A percentile compares a stretch with the other conserved stretches of the same genome.
Conservation (phyloP, 331 rosid genomes). For the Telfairia occidentalis region DNA sequence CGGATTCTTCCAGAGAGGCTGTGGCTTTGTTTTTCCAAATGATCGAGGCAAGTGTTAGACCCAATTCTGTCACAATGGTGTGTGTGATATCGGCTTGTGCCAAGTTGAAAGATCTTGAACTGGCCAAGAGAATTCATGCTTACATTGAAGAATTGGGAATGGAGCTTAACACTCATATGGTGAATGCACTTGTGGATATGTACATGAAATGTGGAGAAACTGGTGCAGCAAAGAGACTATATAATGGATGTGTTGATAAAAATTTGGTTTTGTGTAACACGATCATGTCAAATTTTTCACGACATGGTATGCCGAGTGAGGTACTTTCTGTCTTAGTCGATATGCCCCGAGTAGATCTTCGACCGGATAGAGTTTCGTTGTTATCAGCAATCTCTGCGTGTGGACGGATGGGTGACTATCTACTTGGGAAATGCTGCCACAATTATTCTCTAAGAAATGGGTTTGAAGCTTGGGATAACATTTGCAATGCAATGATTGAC, state of each 20-base stretch:
- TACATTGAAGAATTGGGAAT: conserved; percentile 36
- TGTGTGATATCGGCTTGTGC: conserved; percentile 73
- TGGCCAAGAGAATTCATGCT: conserved; percentile 38
- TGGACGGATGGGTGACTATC: conserved; percentile 47
- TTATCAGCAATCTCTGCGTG: conserved; percentile 51
- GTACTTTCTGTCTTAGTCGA: conserved; percentile 31
- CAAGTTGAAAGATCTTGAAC: conserved; percentile 53
- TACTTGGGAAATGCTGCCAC: conserved; percentile 51
- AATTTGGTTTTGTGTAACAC: conserved; percentile 71
- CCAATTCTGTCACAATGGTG: conserved; percentile 57
- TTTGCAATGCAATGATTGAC: conserved; percentile 60
- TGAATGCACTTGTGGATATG: conserved; percentile 72
- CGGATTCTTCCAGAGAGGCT: conserved; percentile 37
- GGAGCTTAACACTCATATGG: conserved; percentile 37
- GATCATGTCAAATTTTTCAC: conserved; percentile 59
- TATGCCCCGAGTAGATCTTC: conserved; percentile 40
- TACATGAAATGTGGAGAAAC: conserved; percentile 61
- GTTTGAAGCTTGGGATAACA: conserved; percentile 51
- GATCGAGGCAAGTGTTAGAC: conserved; percentile 41
- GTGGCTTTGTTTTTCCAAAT: conserved; percentile 63
- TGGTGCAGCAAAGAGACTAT: conserved; percentile 31
- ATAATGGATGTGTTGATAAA: conserved; percentile 31
- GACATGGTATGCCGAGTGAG: conserved; percentile 36
- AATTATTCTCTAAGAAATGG: conserved; percentile 57
- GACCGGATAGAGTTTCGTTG: conserved; percentile 57